Evolutionary conservation across 495 filamentous ascomycete genomes (phyloP), one percentile per base, ranked within the genome.

Genomic region (Penicillium cinerascens): DNA sequence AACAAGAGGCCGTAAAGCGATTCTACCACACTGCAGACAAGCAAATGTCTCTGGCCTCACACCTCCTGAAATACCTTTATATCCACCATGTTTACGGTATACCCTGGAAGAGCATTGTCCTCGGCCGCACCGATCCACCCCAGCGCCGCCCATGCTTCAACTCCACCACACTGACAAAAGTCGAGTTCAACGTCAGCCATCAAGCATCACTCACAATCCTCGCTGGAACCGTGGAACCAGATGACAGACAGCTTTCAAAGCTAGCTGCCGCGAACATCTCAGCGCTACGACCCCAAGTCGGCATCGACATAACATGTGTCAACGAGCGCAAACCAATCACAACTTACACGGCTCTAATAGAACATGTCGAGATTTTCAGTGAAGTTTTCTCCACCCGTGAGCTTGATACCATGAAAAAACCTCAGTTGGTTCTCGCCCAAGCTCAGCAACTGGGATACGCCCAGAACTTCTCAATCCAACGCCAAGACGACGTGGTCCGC

Each of bases 141-240:
- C 59, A 96, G 85, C 55, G 61, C 10, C 67, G 75, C 54, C 91
- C 91, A 7, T 85, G 77, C 58, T 85, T 75, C 42, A 60, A 70
- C 46, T 84, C 63, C 40, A 48, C 54, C 29, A 61, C 72, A 49
- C 49, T 63, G 0, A 58, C 48, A 7, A 56, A 44, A 15, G 74
- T 92, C 16, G 80, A 87, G 49, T 96, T 96, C 79, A 96, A 96
- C 64, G 87, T 96, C 48, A 87, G 82, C 47, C 91, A 96, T 63
- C 91, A 96, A 66, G 87, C 86, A 13, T 88, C 88, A 0, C 68
- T 96, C 10, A 89, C 92, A 9, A 78, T 80, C 5, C 61, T 89
- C 4, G 77, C 82, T 4, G 85, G 82, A 33, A 70, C 69, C 0
- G 51, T 59, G 21, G 58, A 39, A 61, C 64, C 58, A 65, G 72